Percentiles rank a stretch among this genome's conserved stretches.
phyloP scores from a whole-genome alignment of 2,329 filamentous ascomycete genomes.

The Cadophora gregata region DNA sequence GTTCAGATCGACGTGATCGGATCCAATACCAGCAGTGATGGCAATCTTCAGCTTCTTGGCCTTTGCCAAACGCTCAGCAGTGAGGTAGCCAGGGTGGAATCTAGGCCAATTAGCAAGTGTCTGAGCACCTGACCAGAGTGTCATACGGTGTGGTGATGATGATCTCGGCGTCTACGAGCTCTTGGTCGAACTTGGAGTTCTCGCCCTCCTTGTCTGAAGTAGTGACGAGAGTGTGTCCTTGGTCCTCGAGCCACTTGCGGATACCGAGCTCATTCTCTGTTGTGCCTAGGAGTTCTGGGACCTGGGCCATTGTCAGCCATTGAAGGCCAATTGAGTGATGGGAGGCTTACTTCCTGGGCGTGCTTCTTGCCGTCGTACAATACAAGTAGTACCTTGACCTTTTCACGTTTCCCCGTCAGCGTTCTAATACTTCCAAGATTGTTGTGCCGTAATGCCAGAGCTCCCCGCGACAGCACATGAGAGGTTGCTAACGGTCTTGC shows the following conservation, averaged over 20 bases:
- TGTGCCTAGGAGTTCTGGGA: conserved; percentile 80
- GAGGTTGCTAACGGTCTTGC: conserved; percentile 34
- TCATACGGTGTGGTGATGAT: conserved; percentile 97
- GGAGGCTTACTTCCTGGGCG: conserved; percentile 69
- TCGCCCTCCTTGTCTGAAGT: conserved; percentile 98
- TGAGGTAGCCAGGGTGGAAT: conserved; percentile 98
- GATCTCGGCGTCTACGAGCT: conserved; percentile 95
- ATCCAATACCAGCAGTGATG: conserved; percentile 96
- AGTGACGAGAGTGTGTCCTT: conserved; percentile 95
- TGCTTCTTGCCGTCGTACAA: conserved; percentile 90
- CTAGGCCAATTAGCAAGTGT: conserved; percentile 51
- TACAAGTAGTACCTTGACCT: conserved; percentile 96
- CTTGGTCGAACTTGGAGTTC: conserved; percentile 91
- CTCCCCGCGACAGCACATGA: conserved; percentile 33
- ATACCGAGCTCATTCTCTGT: conserved; percentile 98
- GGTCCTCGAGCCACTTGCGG: conserved; percentile 95
- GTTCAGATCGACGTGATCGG: conserved; percentile 96
- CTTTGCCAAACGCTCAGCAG: conserved; percentile 92
- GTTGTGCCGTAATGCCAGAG: conserved; percentile 30
- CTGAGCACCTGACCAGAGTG: conserved; percentile 19
- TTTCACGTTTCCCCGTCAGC: conserved; percentile 44
- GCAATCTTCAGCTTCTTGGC: conserved; percentile 99
- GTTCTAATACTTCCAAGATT: conserved; percentile 42
- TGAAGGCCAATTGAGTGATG: conserved; percentile 15
- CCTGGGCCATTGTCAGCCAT: conserved; percentile 49